Evolutionary conservation across 345 rosid species (phyloP).

Genomic region (Brassica juncea): DNA sequence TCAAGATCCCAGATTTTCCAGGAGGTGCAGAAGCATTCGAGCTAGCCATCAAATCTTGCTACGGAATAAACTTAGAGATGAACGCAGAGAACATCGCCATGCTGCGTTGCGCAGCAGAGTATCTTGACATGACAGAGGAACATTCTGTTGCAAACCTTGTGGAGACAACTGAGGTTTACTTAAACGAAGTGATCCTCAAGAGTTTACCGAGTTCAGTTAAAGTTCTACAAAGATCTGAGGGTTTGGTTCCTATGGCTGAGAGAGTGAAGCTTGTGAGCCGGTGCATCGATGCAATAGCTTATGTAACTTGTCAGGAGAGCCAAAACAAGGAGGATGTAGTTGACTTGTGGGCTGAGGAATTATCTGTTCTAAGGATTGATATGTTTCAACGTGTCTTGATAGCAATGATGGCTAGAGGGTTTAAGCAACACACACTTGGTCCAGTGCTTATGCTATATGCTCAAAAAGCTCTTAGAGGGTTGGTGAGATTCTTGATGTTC

Average conservation of each 20-base stretch:
- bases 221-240: conserved; percentile 54
- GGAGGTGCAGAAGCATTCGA: conserved; percentile 78
- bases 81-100: conserved; percentile 65
- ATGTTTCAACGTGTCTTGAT: conserved; percentile 69
- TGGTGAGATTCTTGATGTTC: conserved; percentile 63
- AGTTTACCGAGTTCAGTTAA: conserved; percentile 63
- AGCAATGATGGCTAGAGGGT: conserved; percentile 82
- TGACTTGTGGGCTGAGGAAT: conserved; percentile 87
- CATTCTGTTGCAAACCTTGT: conserved; percentile 68
- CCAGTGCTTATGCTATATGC: conserved; percentile 88
- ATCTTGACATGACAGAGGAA: conserved; percentile 87
- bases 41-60: conserved; percentile 81
- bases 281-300: conserved; percentile 76
- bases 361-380: conserved; percentile 65
- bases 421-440: conserved; percentile 65
- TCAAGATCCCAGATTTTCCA: conserved; percentile 56
- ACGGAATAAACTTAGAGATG: conserved; percentile 80
- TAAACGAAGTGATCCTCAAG: conserved; percentile 67
- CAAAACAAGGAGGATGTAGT: conserved; percentile 45
- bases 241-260: conserved; percentile 65
- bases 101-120: conserved; percentile 81
- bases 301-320: conserved; percentile 62
- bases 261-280: conserved; percentile 66
- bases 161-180: conserved; percentile 67
- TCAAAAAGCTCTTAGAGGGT: conserved; percentile 80